Evolutionary conservation across 257 asterid genomes (phyloP).

Genomic region (Catharanthus roseus): DNA sequence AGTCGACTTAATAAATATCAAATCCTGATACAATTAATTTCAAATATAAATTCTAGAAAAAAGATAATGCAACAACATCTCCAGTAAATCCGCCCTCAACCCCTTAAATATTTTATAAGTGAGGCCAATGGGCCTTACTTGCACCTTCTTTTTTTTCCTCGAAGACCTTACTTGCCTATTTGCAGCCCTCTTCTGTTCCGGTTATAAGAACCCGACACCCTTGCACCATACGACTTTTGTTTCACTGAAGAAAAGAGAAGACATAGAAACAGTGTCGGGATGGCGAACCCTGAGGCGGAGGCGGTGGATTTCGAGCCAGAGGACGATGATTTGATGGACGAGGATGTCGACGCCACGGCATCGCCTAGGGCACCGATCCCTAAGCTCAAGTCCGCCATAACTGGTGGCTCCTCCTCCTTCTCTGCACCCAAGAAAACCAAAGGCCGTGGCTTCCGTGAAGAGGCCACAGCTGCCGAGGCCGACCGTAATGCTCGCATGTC

Average conservation of each 20-base stretch:
- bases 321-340: constrained; percentile 98
- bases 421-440: constrained; percentile 79
- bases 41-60: too few species aligned
- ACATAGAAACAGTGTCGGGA: constrained; percentile 5
- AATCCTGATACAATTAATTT: too few species aligned
- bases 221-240: not conserved
- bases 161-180: too few species aligned
- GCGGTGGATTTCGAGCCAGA: constrained; percentile 94
- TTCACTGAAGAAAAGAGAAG: too few species aligned
- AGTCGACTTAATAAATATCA: too few species aligned
- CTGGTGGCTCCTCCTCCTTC: constrained; percentile 53
- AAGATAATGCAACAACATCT: too few species aligned
- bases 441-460: constrained; percentile 95
- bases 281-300: constrained; percentile 87
- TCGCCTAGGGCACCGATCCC: constrained; percentile 50
- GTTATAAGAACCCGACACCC: not conserved
- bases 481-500: constrained; percentile 89
- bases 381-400: constrained; percentile 77
- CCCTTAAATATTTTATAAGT: too few species aligned
- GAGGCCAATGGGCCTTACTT: too few species aligned
- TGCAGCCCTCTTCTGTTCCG: not conserved
- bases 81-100: too few species aligned
- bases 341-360: constrained; percentile 54
- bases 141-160: too few species aligned
- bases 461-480: constrained; percentile 51